Percentiles rank a stretch among this genome's conserved stretches.
phyloP scores from a whole-genome alignment of 768 basidiomycete species.

The Rubroboletus pulcherrimus region DNA sequence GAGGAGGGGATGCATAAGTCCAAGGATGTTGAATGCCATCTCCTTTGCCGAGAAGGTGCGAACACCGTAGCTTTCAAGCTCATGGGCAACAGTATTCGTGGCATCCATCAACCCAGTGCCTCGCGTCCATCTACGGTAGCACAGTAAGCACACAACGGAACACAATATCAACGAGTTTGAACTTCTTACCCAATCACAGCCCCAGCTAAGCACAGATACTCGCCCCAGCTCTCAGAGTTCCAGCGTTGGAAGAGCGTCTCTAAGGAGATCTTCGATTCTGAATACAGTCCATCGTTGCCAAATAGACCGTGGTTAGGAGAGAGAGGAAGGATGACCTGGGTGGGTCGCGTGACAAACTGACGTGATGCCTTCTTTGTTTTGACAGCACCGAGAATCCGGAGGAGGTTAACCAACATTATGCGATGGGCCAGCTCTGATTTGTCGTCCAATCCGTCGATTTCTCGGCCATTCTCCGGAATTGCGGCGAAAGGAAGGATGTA shows the following conservation, averaged over 20 bases:
- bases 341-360: slow-evolving; percentile 95
- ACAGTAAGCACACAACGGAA: slow-evolving; percentile 6
- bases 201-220: slow-evolving; percentile 95
- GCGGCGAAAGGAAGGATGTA: slow-evolving; percentile 99
- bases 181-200: slow-evolving; percentile 89
- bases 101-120: slow-evolving; percentile 97
- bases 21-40: slow-evolving; percentile 99
- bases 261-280: slow-evolving; percentile 96
- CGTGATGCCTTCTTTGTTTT: slow-evolving; percentile 98
- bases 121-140: slow-evolving; percentile 77
- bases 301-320: slow-evolving; percentile 98
- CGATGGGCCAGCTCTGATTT: slow-evolving; percentile 97
- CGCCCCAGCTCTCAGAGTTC: slow-evolving; percentile 98
- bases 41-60: slow-evolving; percentile 99
- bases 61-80: slow-evolving; percentile 88
- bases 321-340: slow-evolving; percentile 95
- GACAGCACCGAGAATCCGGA: slow-evolving; percentile 94
- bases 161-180: slow-evolving; percentile 6
- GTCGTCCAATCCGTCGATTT: slow-evolving; percentile 97
- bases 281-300: slow-evolving; percentile 96
- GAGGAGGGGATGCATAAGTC: slow-evolving; percentile 97
- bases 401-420: slow-evolving; percentile 96
- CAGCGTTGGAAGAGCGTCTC: slow-evolving; percentile 99
- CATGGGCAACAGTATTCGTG: slow-evolving; percentile 91
- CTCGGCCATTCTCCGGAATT: slow-evolving; percentile 96